Base-by-base conservation (phyloP, 257 asterid genomes). In the Fraxinus cuspidata region DNA sequence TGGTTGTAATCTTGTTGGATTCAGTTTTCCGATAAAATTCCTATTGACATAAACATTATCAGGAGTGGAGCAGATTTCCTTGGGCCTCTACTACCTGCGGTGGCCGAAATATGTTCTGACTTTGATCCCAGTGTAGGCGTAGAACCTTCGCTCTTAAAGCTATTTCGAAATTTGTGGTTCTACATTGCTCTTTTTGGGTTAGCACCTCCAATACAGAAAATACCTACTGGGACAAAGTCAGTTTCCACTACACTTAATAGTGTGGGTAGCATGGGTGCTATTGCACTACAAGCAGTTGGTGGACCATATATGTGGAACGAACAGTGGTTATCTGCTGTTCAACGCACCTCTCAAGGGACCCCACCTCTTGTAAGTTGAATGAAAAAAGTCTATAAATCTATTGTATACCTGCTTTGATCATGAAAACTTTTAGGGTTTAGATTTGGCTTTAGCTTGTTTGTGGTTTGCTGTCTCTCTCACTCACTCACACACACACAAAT, bases 61-160 rank as follows among this genome's bases (percentile, higher is more conserved):
- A 96, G 99, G 93, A 93, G 99, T 71, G 99, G 99, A 80, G 98
- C 99, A 77, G 98, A 93, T 90, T 93, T 92, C 87, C 96, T 96
- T 81, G 99, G 99, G 56, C 99, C 99, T 70, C 94, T 96, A 70
- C 91, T 96, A 67, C 99, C 99, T 84, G 96, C 98, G 3, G 97
- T 96, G 80, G 98, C 99, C 79, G 96, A 93, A 85, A 88, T 96
- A 79, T 96, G 99, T 89, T 96, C 99, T 34, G 98, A 96, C 84
- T 96, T 93, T 68, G 95, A 93, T 84, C 99, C 98, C 80, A 86
- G 86, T 83, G 81, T 78, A 75, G 91, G 92, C 83, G 88, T 93
- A 77, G 99, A 96, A 81, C 99, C 99, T 83, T 92, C 99, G 21
- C 92, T 96, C 66, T 82, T 96, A 84, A 96, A 96, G 91, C 85